Percentiles rank a stretch among this genome's conserved stretches.
phyloP scores from a whole-genome alignment of 139 green algal species.

The Astrephomene gubernaculifera region DNA sequence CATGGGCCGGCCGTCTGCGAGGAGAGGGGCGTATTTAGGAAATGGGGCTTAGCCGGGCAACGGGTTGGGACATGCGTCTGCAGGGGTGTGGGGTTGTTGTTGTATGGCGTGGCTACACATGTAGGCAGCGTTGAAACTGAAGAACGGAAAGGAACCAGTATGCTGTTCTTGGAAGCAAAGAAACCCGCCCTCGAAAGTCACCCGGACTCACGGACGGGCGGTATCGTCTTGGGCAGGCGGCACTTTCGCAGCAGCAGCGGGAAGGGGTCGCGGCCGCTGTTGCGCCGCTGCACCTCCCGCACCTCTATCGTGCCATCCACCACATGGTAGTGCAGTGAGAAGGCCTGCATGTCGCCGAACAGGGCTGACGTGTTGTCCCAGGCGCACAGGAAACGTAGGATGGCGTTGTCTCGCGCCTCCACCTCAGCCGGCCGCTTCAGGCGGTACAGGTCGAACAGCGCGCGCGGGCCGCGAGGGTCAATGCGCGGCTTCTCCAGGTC shows the following conservation, averaged over 20 bases:
- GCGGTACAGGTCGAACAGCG: conserved; percentile 52
- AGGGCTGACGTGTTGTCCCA: conserved; percentile 82
- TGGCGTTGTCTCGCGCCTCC: conserved; percentile 12
- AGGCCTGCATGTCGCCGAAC: conserved; percentile 78
- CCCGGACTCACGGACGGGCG: conserved; percentile 50
- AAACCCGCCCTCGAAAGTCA: not conserved
- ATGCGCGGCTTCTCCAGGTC: not conserved
- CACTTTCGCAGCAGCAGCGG: conserved; percentile 51
- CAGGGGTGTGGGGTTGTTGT: too few relatives aligned
- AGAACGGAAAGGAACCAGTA: not conserved
- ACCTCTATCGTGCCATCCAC: conserved; percentile 86
- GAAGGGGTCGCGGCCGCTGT: conserved; percentile 62
- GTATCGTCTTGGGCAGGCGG: conserved; percentile 57
- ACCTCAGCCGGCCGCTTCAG: not conserved
- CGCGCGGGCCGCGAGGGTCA: conserved; percentile 1
- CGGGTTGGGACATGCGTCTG: too few relatives aligned
- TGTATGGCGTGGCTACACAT: too few relatives aligned
- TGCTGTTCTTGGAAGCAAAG: not conserved
- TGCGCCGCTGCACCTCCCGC: conserved; percentile 49
- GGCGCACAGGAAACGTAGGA: conserved; percentile 84
- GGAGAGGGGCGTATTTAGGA: too few relatives aligned
- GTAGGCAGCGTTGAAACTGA: not conserved
- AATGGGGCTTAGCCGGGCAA: too few relatives aligned
- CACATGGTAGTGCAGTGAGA: conserved; percentile 86
- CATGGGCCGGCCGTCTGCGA: conserved; percentile 53